Base-by-base conservation (phyloP, 805 yeast species). In the Starmerella scarabaei region DNA sequence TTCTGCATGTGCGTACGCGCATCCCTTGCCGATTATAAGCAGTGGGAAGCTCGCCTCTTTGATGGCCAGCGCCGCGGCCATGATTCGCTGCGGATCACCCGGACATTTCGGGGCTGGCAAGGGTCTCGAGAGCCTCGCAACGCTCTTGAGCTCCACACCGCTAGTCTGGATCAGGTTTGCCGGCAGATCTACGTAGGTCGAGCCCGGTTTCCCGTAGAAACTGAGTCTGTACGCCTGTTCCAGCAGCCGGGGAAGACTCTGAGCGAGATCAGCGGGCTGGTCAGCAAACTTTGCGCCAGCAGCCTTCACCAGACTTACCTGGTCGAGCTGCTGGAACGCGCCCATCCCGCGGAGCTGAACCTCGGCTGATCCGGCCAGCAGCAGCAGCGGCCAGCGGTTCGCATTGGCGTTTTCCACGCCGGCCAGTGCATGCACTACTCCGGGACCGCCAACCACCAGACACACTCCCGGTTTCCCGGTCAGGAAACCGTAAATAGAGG, bases 401-500 rank as follows among this genome's bases (percentile, higher is more conserved):
- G 69, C 60, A 30, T 62, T 65, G 5, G 84, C 69, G 50, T 78
- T 78, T 51, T 72, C 75, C 2, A 75, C 44, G 11, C 85, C 86
- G 0, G 84, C 72, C 33, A 74, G 50, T 0, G 81, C 77, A 46
- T 78, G 83, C 7, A 78, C 65, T 3, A 78, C 61, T 3, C 85
- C 85, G 0, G 85, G 84, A 0, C 85, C 85, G 24, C 86, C 85
- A 3, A 79, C 85, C 0, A 76, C 80, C 3, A 78, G 61, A 15
- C 75, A 55, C 0, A 78, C 80, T 16, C 80, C 84, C 0, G 85
- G 85, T 43, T 56, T 60, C 1, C 73, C 72, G 3, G 80, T 75
- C 32, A 78, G 53, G 47, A 72, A 78, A 0, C 84, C 84, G 53
- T 78, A 76, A 0, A 71, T 68, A 1, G 81, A 72, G 2, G 86